Conservation (phyloP, 2,329 filamentous ascomycete genomes). For the Tolypocladium capitatum region DNA sequence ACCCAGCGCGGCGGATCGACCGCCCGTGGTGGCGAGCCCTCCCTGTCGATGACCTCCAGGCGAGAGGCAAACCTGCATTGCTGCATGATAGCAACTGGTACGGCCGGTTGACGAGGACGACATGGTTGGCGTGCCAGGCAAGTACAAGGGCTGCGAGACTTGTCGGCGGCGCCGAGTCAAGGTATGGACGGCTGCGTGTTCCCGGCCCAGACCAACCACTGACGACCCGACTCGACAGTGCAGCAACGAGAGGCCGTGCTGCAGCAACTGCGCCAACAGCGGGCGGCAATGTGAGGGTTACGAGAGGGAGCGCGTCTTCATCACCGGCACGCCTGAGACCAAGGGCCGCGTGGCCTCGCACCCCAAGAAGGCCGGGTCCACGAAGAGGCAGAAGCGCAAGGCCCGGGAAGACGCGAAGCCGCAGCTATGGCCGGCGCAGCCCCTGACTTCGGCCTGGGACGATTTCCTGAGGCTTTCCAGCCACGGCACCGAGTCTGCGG, state of each 20-base stretch:
- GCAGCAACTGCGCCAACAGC: slow-evolving; percentile 45
- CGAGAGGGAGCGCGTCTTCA: slow-evolving; percentile 49
- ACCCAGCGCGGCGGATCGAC: too few species aligned
- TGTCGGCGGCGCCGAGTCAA: slow-evolving; percentile 46
- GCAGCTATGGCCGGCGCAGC: slow-evolving; percentile 22
- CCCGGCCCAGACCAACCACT: neutral
- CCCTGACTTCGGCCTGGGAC: slow-evolving; percentile 37
- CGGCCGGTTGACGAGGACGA: neutral
- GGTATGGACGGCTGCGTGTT: slow-evolving; percentile 21
- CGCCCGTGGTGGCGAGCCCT: neutral
- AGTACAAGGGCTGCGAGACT: slow-evolving; percentile 52
- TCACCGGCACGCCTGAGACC: slow-evolving; percentile 42
- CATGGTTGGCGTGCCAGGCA: slow-evolving; percentile 51
- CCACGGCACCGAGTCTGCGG: slow-evolving; percentile 20
- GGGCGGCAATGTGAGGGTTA: slow-evolving; percentile 49
- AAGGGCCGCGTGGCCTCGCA: slow-evolving; percentile 44
- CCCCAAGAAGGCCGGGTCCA: slow-evolving; percentile 27
- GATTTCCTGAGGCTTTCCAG: slow-evolving; percentile 29
- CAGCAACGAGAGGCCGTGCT: slow-evolving; percentile 47
- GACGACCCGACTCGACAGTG: slow-evolving; percentile 27
- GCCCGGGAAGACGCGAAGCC: slow-evolving; percentile 11
- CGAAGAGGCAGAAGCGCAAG: slow-evolving; percentile 19
- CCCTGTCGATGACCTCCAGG: neutral
- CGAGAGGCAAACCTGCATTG: neutral
- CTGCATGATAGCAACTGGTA: neutral